Evolutionary conservation across 352 stramenopile species (phyloP), one percentile per base, ranked within the genome.

Genomic region (Phytophthora constricta): DNA sequence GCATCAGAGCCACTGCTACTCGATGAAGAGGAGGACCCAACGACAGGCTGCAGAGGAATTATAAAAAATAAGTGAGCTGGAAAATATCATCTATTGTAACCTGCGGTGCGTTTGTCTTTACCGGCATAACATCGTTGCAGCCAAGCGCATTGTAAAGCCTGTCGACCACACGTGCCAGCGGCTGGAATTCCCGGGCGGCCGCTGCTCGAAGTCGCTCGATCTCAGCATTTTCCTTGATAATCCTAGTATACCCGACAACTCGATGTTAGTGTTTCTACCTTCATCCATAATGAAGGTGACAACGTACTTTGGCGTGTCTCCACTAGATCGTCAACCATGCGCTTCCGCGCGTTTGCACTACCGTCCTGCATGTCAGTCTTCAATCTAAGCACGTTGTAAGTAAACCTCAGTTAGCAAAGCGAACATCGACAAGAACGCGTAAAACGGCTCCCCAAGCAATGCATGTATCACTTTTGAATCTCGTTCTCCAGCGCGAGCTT

Each of bases 111-210:
- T 10, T 5, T 25, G 20, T 5, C 34, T 67, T 28, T 70, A 91
- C 82, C 49, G 80, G 82, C 58, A 91, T 82, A 52, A 94, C 80
- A n/a, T 92, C 84, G 61, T 92, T 92, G 74, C 86, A 94, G 8
- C 84, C 84, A 0, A 94, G 70, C 0, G 82, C 71, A 47, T 94
- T 94, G 75, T 94, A 94, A 5, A 92, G 65, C 1, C 82, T 80
- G 25, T 94, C 86, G 20, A 94, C 86, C 11, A 87, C 72, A 9
- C 86, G 78, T 5, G 86, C 82, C 31, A 91, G 80, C 20, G 86
- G 84, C 37, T 90, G 80, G 55, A 94, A 94, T 62, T 94, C 84
- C 11, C 84, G 72, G 34, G 77, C 72, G 7, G 84, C 82, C 19
- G 67, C 76, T 54, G 78, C 76, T 19, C 86, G 82, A 17, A 91